phyloP scores from a whole-genome alignment of 768 basidiomycete genomes.

The Mycena crocata region DNA sequence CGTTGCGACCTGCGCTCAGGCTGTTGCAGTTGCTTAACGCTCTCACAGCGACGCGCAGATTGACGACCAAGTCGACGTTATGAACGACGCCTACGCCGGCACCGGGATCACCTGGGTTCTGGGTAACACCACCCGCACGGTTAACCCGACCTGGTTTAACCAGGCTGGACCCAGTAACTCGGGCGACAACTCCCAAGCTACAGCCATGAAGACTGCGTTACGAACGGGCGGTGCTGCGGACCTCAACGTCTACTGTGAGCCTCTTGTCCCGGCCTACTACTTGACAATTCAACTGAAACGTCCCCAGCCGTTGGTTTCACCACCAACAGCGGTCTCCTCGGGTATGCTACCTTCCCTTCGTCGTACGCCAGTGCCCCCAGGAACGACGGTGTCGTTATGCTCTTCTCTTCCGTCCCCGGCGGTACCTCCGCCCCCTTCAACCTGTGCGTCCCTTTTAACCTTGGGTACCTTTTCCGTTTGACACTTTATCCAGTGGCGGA shows the following conservation, averaged over 20 bases:
- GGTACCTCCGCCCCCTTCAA: constrained; percentile 51
- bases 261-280: background rate
- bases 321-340: constrained; percentile 48
- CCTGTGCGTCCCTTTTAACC: background rate
- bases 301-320: constrained; percentile 38
- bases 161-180: constrained; percentile 37
- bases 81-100: constrained; percentile 45
- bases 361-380: constrained; percentile 41
- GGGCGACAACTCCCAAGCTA: background rate
- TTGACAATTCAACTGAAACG: background rate
- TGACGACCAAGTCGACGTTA: constrained; percentile 40
- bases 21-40: background rate
- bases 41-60: constrained; percentile 35
- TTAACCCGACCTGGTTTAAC: constrained; percentile 50
- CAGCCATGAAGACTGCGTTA: constrained; percentile 40
- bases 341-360: constrained; percentile 56
- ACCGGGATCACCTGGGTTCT: constrained; percentile 47
- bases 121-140: constrained; percentile 43
- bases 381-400: constrained; percentile 51
- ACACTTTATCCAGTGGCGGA: constrained; percentile 23
- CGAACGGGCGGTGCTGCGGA: constrained; percentile 49
- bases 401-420: constrained; percentile 38
- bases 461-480: background rate
- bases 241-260: constrained; percentile 52
- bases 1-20: background rate